These are phyloP conservation scores for Psilocybe azurescens DNA, from an alignment of 768 basidiomycete genomes.

Conservation along the genomic window DNA sequence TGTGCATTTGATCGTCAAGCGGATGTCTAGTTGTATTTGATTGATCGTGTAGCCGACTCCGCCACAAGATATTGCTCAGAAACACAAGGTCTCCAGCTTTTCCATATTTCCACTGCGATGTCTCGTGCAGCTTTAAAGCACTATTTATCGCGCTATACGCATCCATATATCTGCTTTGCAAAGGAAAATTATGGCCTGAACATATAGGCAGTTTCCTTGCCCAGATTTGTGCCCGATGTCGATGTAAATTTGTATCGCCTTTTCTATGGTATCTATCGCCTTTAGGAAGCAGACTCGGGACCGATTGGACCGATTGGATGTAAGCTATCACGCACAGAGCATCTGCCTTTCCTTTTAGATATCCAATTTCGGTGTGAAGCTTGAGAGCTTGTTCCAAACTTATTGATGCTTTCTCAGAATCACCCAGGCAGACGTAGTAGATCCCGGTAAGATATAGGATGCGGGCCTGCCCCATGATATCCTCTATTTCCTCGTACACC, in stretches of 20 bases:
- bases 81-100: constrained; percentile 26
- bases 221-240: constrained; percentile 17
- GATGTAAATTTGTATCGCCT: constrained; percentile 23
- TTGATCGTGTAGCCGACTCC: background rate
- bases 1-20: background rate
- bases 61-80: constrained; percentile 27
- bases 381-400: constrained; percentile 13
- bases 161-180: constrained; percentile 22
- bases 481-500: no score
- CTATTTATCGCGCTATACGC: constrained; percentile 25
- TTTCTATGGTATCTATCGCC: constrained; percentile 12
- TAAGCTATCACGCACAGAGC: constrained; percentile 11
- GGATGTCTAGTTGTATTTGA: no score
- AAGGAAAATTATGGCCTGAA: constrained; percentile 30
- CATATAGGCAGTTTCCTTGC: constrained; percentile 32
- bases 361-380: constrained; percentile 14
- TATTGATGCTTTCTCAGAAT: constrained; percentile 16
- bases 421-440: constrained; percentile 11
- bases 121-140: constrained; percentile 26
- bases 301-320: background rate
- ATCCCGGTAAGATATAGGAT: constrained; percentile 24
- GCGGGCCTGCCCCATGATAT: constrained; percentile 11
- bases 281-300: constrained; percentile 9
- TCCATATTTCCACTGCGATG: constrained; percentile 14
- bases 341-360: constrained; percentile 21